Evolutionary conservation across 441 rosid species (phyloP), one percentile per base, ranked within the genome.

Genomic region (Theobroma grandiflorum): DNA sequence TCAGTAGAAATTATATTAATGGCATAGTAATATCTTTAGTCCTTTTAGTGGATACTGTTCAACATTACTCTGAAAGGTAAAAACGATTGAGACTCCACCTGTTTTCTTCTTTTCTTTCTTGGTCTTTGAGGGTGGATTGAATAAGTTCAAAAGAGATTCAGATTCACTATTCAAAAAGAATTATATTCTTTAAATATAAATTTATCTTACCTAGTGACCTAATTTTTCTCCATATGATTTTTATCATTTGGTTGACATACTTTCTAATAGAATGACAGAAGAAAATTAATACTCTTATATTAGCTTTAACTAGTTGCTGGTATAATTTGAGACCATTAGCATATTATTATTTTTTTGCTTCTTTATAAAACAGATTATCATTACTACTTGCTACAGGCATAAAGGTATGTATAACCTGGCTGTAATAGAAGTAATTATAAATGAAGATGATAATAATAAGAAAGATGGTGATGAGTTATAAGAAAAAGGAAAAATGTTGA

Each of bases 391-490:
- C 53, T 43, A 22, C 37, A 22, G 53, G 35, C 37, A 43, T 26
- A 45, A 68, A 68, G 55, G 52, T 61, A 68, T 10, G 2, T 43
- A 68, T 43, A 2, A 68, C 52, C 22, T 43, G 72, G 72, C 10
- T 52, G 72, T 40, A 55, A 9, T 7, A 62, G 50, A 62, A 73
- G 45, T n/a, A 63, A 40, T 62, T 2, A 9, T 52, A 59, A 58
- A 31, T 49, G 14, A 31, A 20, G 79, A 75, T 69, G 38, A 52
- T 35, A 31, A 77, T 57, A 35, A 75, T 42, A 72, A 35, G 37
- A 80, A 79, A 64, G 55, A 15, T 45, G 49, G 8, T 14, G 38
- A 77, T n/a, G 70, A 11, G 71, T 35, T 42, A 75, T 6, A 3
- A 72, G 38, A 62, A 50, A 33, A 72, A 77, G n/a, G 6, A 77